Base-by-base conservation (phyloP, 768 basidiomycete genomes). In the Butyriboletus loyo region DNA sequence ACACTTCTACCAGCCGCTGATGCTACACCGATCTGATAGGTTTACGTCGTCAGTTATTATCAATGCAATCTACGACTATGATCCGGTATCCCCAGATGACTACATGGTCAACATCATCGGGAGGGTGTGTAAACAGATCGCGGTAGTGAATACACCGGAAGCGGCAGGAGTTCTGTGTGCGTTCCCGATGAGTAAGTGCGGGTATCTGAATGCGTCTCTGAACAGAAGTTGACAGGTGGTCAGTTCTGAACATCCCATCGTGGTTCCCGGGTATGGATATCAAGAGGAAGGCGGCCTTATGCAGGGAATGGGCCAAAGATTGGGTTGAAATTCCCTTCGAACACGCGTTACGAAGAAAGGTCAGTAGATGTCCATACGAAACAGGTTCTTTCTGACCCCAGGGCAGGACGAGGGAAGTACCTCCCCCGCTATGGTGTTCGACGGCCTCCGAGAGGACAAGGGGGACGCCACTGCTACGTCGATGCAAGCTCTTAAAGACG, bases 261-360 rank as follows among this genome's bases (percentile, higher is more conserved):
- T 65, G 64, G 58, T 47, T 60, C 24, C 58, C 56, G 5, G 56
- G 53, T 15, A 61, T 57, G 58, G 15, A n/a, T 5, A 46, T 64
- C 31, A 64, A 63, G 37, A 46, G 19, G 31, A 53, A 48, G 17
- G 55, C 54, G 7, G 49, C 43, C 2, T 19, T 48, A 10, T 40
- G 37, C 27, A 60, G 45, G 38, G 13, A 47, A 17, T 51, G 49
- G 52, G 34, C 24, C 9, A 52, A 21, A 21, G 50, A 53, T 9
- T 64, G 49, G 60, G 37, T 32, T 60, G 63, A 63, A 44, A 49
- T 45, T 32, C 70, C 72, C 4, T 70, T 67, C 38, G 53, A 60
- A 8, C 60, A 59, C 34, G 64, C 66, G 15, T 58, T 70, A 57
- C 43, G 43, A 37, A 51, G 58, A 38, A 64, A 70, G 60, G 73